phyloP scores from a whole-genome alignment of 768 basidiomycete species.

The Lactarius indigo region DNA sequence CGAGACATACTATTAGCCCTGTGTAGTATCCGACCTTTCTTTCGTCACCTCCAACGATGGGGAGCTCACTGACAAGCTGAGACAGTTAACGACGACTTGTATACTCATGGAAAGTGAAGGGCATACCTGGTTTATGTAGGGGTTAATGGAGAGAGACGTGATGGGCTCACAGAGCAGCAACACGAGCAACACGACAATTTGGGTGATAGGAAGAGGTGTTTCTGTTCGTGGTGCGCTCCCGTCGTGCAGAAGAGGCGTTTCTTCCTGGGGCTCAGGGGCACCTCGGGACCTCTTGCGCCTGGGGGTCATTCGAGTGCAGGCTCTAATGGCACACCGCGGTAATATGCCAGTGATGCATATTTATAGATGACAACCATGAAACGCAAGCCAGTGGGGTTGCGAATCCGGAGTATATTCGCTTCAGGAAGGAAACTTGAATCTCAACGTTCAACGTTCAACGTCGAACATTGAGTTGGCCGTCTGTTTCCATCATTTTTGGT shows the following conservation, averaged over 20 bases:
- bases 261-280: not conserved
- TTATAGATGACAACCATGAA: no score
- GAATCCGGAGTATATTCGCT: no score
- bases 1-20: constrained; percentile 43
- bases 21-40: constrained; percentile 48
- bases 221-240: constrained; percentile 12
- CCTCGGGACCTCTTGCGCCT: not conserved
- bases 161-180: constrained; percentile 47
- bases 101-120: not conserved
- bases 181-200: constrained; percentile 43
- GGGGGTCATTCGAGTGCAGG: constrained; percentile 1
- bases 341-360: no score
- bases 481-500: no score
- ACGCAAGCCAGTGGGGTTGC: no score
- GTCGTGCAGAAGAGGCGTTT: not conserved
- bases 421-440: no score
- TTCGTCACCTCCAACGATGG: constrained; percentile 44
- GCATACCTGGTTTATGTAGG: constrained; percentile 48
- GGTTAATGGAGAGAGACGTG: constrained; percentile 44
- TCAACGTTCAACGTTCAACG: no score
- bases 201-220: constrained; percentile 44
- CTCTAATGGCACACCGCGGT: no score
- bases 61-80: constrained; percentile 43
- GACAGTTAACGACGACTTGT: no score
- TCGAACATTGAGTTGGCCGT: no score